These are phyloP conservation scores for Rhizopogon vesiculosus DNA, from an alignment of 768 basidiomycete species.

Conservation along the genomic window DNA sequence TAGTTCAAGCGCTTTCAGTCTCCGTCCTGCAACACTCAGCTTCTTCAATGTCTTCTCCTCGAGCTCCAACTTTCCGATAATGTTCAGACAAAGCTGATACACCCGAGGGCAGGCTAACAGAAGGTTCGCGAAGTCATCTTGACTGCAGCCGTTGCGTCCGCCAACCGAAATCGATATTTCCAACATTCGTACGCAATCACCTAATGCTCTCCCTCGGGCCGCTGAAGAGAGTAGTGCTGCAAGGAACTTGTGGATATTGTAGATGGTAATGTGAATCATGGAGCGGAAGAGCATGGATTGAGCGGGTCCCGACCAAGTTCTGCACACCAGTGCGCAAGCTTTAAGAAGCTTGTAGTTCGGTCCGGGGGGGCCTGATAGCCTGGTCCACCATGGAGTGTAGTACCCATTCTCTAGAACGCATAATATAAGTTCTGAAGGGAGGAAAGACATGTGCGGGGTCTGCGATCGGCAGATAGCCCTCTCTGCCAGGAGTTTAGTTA, in stretches of 20 bases:
- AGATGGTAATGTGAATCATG: slow-evolving; percentile 2
- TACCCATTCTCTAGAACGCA: too few species aligned
- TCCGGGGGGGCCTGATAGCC: too few species aligned
- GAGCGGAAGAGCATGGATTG: slow-evolving; percentile 24
- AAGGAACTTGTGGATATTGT: slow-evolving; percentile 6
- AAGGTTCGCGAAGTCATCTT: slow-evolving; percentile 4
- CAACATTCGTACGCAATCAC: slow-evolving; percentile 17
- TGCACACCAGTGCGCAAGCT: slow-evolving; percentile 21
- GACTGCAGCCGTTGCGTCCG: too few species aligned
- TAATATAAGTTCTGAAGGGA: too few species aligned
- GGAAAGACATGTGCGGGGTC: too few species aligned
- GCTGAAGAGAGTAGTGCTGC: slow-evolving; percentile 14
- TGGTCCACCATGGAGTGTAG: too few species aligned
- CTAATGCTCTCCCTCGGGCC: slow-evolving; percentile 9
- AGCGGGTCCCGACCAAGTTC: slow-evolving; percentile 20
- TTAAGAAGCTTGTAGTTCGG: not conserved
- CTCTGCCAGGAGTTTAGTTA: too few species aligned
- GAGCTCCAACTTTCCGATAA: slow-evolving; percentile 19
- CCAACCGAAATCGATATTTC: slow-evolving; percentile 8
- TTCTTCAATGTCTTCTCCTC: slow-evolving; percentile 18
- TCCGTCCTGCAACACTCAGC: slow-evolving; percentile 15
- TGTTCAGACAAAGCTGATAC: slow-evolving; percentile 29
- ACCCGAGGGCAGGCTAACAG: slow-evolving; percentile 25
- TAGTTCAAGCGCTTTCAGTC: slow-evolving; percentile 30
- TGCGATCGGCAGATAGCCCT: too few species aligned